phyloP scores from a whole-genome alignment of 495 filamentous ascomycete species.

The Annulohypoxylon moriforme region DNA sequence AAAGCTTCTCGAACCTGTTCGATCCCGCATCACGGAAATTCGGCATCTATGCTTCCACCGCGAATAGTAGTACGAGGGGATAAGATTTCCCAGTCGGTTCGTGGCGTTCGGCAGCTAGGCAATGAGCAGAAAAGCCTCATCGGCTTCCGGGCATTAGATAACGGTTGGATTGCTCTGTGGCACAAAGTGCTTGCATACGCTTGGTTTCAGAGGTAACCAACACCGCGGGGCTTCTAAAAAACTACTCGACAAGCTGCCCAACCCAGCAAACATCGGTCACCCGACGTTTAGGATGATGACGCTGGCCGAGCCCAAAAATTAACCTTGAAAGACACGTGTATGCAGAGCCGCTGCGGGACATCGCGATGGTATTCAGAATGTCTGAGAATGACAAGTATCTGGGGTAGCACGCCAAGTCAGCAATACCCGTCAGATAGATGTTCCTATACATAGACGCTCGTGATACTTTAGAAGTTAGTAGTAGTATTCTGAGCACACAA shows the following conservation, averaged over 20 bases:
- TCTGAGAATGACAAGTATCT: slow-evolving; percentile 15
- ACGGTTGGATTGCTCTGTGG: slow-evolving; percentile 16
- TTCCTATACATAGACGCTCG: slow-evolving; percentile 33
- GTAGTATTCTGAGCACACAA: neutral
- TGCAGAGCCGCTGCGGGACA: slow-evolving; percentile 7
- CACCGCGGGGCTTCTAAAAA: neutral
- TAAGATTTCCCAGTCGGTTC: slow-evolving; percentile 11
- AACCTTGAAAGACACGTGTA: slow-evolving; percentile 35
- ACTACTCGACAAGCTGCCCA: neutral
- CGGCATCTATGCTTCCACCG: neutral
- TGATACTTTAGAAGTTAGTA: slow-evolving; percentile 15
- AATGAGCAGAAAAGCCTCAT: slow-evolving; percentile 13
- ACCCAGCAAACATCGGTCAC: slow-evolving; percentile 15
- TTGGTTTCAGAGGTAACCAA: slow-evolving; percentile 19
- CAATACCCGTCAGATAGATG: neutral
- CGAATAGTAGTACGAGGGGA: slow-evolving; percentile 5
- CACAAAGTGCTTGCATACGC: slow-evolving; percentile 38
- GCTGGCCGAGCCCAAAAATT: neutral
- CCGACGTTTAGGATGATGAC: slow-evolving; percentile 14
- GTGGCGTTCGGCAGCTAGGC: slow-evolving; percentile 29
- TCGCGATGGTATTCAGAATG: neutral
- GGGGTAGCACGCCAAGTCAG: slow-evolving; percentile 14
- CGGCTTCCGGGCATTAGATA: slow-evolving; percentile 2
- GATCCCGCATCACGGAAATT: neutral
- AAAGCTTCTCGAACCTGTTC: neutral